Evolutionary conservation across 345 rosid species (phyloP), one percentile per base, ranked within the genome.

Genomic region (Dipteronia sinensis): DNA sequence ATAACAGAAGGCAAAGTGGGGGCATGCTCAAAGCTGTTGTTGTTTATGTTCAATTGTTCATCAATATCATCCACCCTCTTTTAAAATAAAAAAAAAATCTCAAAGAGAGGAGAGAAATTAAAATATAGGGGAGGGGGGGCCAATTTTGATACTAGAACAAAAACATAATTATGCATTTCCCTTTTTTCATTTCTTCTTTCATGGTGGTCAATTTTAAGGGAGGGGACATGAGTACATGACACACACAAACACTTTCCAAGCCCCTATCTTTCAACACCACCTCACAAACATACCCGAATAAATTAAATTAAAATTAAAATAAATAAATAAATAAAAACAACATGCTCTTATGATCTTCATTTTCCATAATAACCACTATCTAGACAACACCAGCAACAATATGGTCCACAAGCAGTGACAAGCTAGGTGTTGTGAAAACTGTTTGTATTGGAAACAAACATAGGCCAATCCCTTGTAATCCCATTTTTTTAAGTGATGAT

Each of bases 121-220:
- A 10, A 17, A n/a, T n/a, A n/a, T n/a, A n/a, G n/a, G n/a, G n/a
- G n/a, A n/a, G n/a, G 66, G 70, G 78, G 82, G 74, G 82, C 83
- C 77, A 74, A 77, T 76, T 49, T 23, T 47, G 49, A 27, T 46
- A 70, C 67, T 83, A 47, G 61, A 69, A 76, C 0, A 62, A 47
- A 78, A 85, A 73, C 90, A 85, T 71, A 76, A 85, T 78, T 73
- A 85, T 84, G 78, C 76, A 78, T 74, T 80, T 58, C 69, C 79
- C 10, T 7, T 80, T 82, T 82, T 84, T 77, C 71, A 75, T 75
- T 81, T 83, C 79, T 75, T 82, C 66, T 74, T 70, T 84, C 66
- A 76, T 70, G 85, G 84, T 69, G 78, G 73, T 75, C 83, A 85
- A 82, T 74, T 69, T 15, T 20, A 8, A 61, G 27, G 3, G 25